Percentiles rank a stretch among this genome's conserved stretches.
phyloP scores from a whole-genome alignment of 2,329 filamentous ascomycete genomes.

The Colletotrichum viniferum region DNA sequence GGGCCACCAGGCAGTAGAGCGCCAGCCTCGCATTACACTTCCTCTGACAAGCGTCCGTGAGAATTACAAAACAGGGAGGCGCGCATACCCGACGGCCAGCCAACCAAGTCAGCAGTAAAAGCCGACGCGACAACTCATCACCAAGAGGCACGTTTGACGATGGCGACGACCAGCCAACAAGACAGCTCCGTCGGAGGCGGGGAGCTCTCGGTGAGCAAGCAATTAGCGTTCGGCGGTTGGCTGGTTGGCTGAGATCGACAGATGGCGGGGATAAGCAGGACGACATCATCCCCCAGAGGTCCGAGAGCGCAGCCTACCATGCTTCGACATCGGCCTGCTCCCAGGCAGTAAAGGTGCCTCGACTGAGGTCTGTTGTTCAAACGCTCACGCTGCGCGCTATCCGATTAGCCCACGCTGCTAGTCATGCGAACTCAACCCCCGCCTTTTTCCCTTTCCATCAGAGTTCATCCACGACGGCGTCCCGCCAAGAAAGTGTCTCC shows the following conservation, averaged over 20 bases:
- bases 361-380: not conserved
- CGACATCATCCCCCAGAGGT: not conserved
- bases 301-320: slow-evolving; percentile 12
- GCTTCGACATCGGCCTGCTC: not conserved
- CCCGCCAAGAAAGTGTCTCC: slow-evolving; percentile 4
- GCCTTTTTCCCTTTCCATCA: slow-evolving; percentile 9
- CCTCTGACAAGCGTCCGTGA: slow-evolving; percentile 4
- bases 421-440: slow-evolving; percentile 22
- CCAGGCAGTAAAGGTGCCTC: not conserved
- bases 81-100: not conserved
- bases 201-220: slow-evolving; percentile 16
- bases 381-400: not conserved
- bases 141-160: not conserved
- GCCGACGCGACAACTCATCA: not conserved
- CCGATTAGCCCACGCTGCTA: slow-evolving; percentile 10
- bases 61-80: not conserved
- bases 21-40: slow-evolving; percentile 9
- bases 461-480: not conserved
- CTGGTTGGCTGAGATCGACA: slow-evolving; percentile 6
- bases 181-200: slow-evolving; percentile 2
- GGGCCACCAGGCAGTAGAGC: not conserved
- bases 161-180: not conserved
- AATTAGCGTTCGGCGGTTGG: not conserved
- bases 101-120: not conserved
- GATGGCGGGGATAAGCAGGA: slow-evolving; percentile 3